Percentiles rank a stretch among this genome's conserved stretches.
These are phyloP conservation scores for Fusarium nygamai DNA, from an alignment of 2,329 filamentous ascomycete genomes.

Conservation along the genomic window DNA sequence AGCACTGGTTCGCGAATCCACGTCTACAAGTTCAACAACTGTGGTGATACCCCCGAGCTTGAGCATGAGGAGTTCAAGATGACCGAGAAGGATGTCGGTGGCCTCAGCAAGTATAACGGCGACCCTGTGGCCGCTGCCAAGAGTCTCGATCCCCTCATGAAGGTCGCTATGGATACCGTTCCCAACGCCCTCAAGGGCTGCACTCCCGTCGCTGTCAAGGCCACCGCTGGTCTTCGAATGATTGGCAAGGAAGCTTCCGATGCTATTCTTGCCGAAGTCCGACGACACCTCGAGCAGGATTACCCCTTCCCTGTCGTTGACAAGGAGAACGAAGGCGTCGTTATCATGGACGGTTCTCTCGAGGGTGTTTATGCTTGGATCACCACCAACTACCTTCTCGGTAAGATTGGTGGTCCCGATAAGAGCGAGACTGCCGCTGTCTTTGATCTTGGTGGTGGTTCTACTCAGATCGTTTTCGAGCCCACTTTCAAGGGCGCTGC, in stretches of 20 bases:
- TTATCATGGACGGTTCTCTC: slow-evolving; percentile 97
- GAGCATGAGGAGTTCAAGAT: slow-evolving; percentile 93
- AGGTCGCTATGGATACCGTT: slow-evolving; percentile 84
- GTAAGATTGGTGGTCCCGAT: slow-evolving; percentile 95
- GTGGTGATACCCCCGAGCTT: slow-evolving; percentile 91
- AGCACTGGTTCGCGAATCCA: slow-evolving; percentile 98
- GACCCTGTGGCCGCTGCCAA: slow-evolving; percentile 89
- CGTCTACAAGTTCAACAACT: slow-evolving; percentile 99
- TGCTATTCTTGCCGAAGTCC: slow-evolving; percentile 86
- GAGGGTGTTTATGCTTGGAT: slow-evolving; percentile 99
- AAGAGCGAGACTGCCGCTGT: slow-evolving; percentile 91
- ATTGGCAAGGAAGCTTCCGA: slow-evolving; percentile 83
- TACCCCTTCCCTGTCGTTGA: slow-evolving; percentile 97
- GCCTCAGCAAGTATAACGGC: slow-evolving; percentile 84
- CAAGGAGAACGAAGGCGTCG: slow-evolving; percentile 83
- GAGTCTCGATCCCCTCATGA: slow-evolving; percentile 88
- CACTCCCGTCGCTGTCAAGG: slow-evolving; percentile 96
- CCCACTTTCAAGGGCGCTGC: slow-evolving; percentile 84
- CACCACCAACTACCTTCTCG: slow-evolving; percentile 97
- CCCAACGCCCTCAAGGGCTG: slow-evolving; percentile 92
- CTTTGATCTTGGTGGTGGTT: slow-evolving; percentile 95
- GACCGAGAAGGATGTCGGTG: slow-evolving; percentile 88
- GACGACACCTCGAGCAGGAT: slow-evolving; percentile 81
- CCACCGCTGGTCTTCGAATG: slow-evolving; percentile 91
- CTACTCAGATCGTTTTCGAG: slow-evolving; percentile 98